Conservation (phyloP, 2,329 filamentous ascomycete genomes). For the Stagonosporopsis tanaceti region DNA sequence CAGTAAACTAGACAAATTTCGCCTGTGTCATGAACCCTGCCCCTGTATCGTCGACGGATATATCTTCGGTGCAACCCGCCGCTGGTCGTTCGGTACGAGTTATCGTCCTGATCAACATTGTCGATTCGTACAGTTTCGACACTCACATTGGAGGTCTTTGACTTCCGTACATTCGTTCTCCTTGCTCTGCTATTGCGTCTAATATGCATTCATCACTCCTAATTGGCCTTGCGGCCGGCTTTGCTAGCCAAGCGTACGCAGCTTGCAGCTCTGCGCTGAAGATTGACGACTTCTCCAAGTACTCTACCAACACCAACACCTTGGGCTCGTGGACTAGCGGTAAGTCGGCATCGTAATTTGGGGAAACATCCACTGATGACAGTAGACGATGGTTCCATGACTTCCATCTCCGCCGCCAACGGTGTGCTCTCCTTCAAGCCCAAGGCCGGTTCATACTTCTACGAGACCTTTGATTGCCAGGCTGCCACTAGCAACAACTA, state of each 20-base stretch:
- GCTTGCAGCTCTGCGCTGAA: constrained; percentile 48
- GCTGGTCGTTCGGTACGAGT: constrained; percentile 23
- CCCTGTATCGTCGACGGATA: constrained; percentile 25
- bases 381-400: constrained; percentile 61
- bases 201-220: constrained; percentile 43
- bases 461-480: constrained; percentile 62
- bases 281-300: constrained; percentile 52
- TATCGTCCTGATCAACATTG: constrained; percentile 31
- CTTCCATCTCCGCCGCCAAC: constrained; percentile 51
- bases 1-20: constrained; percentile 36
- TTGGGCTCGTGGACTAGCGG: constrained; percentile 48
- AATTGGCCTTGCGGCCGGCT: constrained; percentile 45
- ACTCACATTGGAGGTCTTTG: constrained; percentile 40
- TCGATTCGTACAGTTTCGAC: constrained; percentile 28
- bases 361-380: background rate
- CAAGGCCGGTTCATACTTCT: constrained; percentile 60
- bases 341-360: constrained; percentile 18
- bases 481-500: constrained; percentile 57
- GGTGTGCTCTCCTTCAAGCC: constrained; percentile 62
- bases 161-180: constrained; percentile 51
- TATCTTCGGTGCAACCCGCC: constrained; percentile 31
- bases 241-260: constrained; percentile 40
- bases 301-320: constrained; percentile 47
- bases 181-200: constrained; percentile 34
- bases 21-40: constrained; percentile 33